Conservation (phyloP, 768 basidiomycete species). For the Tubosaeta sp. region DNA sequence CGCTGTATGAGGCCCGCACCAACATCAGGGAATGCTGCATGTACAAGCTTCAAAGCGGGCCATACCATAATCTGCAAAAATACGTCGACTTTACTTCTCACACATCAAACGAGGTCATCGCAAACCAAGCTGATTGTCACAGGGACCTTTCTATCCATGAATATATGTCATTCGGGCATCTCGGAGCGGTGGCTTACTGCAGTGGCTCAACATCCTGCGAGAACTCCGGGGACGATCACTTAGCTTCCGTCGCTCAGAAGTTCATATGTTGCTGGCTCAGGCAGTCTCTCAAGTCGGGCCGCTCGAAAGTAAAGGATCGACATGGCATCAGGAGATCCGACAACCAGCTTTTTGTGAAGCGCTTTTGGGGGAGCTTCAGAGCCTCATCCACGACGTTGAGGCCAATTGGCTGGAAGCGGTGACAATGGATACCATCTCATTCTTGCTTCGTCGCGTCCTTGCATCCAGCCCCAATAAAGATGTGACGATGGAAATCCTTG, state of each 20-base stretch:
- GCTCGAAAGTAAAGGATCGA: constrained; percentile 11
- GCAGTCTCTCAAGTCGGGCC: constrained; percentile 41
- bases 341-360: constrained; percentile 28
- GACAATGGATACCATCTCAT: constrained; percentile 29
- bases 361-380: constrained; percentile 33
- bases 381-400: constrained; percentile 30
- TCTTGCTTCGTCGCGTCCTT: constrained; percentile 28
- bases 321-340: constrained; percentile 39
- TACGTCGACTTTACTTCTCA: constrained; percentile 33
- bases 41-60: constrained; percentile 26
- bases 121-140: constrained; percentile 38
- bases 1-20: constrained; percentile 7
- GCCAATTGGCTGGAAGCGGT: constrained; percentile 38
- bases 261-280: constrained; percentile 41
- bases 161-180: constrained; percentile 38
- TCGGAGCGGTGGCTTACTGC: constrained; percentile 43
- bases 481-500: too few relatives aligned
- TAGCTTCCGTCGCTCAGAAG: constrained; percentile 35
- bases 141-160: constrained; percentile 40
- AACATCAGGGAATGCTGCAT: constrained; percentile 26
- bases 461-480: too few relatives aligned
- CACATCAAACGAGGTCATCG: constrained; percentile 40
- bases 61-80: constrained; percentile 35
- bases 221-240: constrained; percentile 36
- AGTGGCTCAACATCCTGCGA: constrained; percentile 48